Evolutionary conservation across 305 asterid genomes (phyloP).

Genomic region (Vinca major): DNA sequence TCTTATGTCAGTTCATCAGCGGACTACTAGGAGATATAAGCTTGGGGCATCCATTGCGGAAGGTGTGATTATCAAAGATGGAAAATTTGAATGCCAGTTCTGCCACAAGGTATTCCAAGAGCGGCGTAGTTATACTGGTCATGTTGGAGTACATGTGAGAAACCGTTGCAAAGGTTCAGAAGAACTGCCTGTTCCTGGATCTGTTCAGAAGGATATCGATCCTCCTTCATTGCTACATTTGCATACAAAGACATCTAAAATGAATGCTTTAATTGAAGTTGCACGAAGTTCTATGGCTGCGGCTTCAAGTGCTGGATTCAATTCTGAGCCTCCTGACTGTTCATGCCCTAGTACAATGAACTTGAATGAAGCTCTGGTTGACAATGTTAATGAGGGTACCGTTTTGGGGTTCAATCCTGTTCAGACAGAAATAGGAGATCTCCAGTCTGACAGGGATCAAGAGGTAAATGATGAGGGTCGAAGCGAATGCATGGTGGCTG

Average conservation of each 20-base stretch:
- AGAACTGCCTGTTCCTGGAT: slow-evolving; percentile 28
- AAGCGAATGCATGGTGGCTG: slow-evolving; percentile 21
- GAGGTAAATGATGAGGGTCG: slow-evolving; percentile 28
- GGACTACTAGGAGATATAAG: slow-evolving; percentile 64
- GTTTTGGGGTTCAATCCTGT: slow-evolving; percentile 29
- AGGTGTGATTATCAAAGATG: slow-evolving; percentile 69
- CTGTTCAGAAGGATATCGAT: slow-evolving; percentile 26
- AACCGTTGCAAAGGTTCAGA: slow-evolving; percentile 40
- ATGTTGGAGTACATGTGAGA: slow-evolving; percentile 79
- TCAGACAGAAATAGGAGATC: slow-evolving; percentile 30
- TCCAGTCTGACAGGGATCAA: slow-evolving; percentile 22
- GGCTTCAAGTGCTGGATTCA: slow-evolving; percentile 28
- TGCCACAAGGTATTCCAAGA: slow-evolving; percentile 85
- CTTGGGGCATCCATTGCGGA: slow-evolving; percentile 62
- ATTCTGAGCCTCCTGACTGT: slow-evolving; percentile 23
- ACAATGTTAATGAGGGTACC: slow-evolving; percentile 22
- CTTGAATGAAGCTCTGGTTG: slow-evolving; percentile 34
- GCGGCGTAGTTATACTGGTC: slow-evolving; percentile 70
- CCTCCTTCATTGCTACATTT: slow-evolving; percentile 31
- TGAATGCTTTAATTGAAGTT: slow-evolving; percentile 51
- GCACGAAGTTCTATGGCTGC: slow-evolving; percentile 36
- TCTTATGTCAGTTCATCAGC: slow-evolving; percentile 69
- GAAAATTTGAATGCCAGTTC: slow-evolving; percentile 82
- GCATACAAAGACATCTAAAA: slow-evolving; percentile 34
- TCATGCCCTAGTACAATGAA: slow-evolving; percentile 26